Evolutionary conservation across 116 monocot genomes (phyloP).

Genomic region (Iris pallida): DNA sequence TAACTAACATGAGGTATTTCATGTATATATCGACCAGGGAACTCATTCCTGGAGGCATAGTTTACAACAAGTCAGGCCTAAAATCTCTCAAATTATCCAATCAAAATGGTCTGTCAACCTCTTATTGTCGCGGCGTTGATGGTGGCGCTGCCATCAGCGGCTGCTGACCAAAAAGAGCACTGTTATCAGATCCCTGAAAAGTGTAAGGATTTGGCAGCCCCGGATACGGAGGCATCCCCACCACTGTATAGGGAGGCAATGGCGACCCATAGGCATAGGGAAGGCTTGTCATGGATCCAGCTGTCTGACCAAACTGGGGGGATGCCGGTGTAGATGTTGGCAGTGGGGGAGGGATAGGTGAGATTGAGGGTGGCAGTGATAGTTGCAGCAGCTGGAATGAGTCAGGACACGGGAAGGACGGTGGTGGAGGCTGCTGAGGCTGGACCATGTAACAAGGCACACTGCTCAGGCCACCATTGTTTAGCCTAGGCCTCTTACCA

Average conservation of each 20-base stretch:
- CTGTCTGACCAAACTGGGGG: slow-evolving; percentile 1
- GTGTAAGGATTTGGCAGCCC: slow-evolving; percentile 1
- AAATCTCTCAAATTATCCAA: not conserved
- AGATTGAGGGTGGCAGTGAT: not conserved
- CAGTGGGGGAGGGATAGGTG: slow-evolving; percentile 6
- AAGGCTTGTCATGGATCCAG: slow-evolving; percentile 2
- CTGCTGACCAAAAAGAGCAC: slow-evolving; percentile 3
- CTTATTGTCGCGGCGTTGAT: slow-evolving; percentile 8
- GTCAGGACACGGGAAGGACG: slow-evolving; percentile 20
- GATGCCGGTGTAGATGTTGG: not conserved
- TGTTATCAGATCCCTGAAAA: slow-evolving; percentile 12
- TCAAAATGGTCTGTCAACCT: not conserved
- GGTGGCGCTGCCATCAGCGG: slow-evolving; percentile 10
- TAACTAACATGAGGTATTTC: too few relatives aligned
- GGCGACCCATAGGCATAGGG: slow-evolving; percentile 4
- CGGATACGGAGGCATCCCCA: slow-evolving; percentile 13
- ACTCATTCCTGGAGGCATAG: too few relatives aligned
- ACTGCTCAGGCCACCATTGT: slow-evolving; percentile 16
- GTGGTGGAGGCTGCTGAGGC: slow-evolving; percentile 16
- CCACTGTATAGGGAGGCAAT: slow-evolving; percentile 10
- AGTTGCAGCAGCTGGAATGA: slow-evolving; percentile 12
- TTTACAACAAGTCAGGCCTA: too few relatives aligned
- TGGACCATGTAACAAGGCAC: not conserved
- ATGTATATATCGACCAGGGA: too few relatives aligned
- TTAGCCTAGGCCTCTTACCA: slow-evolving; percentile 50